Percentiles rank a stretch among this genome's conserved stretches.
Conservation (phyloP, 73 alveolate species). For the Stentor coeruleus region DNA sequence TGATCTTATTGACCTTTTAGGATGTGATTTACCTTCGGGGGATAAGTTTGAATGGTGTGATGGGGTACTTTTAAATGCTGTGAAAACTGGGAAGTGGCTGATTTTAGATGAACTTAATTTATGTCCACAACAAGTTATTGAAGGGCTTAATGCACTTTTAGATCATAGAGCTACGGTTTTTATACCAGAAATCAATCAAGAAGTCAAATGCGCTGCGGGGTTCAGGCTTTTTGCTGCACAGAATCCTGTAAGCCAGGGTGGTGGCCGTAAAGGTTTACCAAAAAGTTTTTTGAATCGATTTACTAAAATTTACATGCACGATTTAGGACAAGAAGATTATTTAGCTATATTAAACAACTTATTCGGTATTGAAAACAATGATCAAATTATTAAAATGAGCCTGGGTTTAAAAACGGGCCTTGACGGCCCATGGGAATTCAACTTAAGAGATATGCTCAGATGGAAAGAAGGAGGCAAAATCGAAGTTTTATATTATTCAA, state of each 20-base stretch:
- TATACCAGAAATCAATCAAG: slow-evolving; percentile 94
- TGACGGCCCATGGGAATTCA: slow-evolving; percentile 61
- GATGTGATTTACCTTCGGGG: slow-evolving; percentile 93
- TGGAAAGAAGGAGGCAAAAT: background rate
- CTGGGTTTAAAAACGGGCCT: background rate
- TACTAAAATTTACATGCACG: slow-evolving; percentile 87
- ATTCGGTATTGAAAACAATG: slow-evolving; percentile 35
- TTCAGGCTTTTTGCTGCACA: slow-evolving; percentile 94
- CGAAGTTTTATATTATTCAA: background rate
- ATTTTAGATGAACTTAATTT: slow-evolving; percentile 91
- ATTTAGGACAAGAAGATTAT: slow-evolving; percentile 65
- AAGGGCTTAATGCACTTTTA: slow-evolving; percentile 97
- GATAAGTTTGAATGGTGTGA: slow-evolving; percentile 69
- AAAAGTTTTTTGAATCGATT: slow-evolving; percentile 96
- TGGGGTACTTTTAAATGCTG: slow-evolving; percentile 89
- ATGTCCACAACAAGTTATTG: slow-evolving; percentile 74
- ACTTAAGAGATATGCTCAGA: slow-evolving; percentile 74
- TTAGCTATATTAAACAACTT: slow-evolving; percentile 47
- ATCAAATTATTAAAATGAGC: slow-evolving; percentile 27
- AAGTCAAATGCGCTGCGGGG: slow-evolving; percentile 77
- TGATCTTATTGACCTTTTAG: slow-evolving; percentile 96
- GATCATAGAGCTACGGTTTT: slow-evolving; percentile 94
- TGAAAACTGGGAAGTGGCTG: slow-evolving; percentile 89
- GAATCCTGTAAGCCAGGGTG: slow-evolving; percentile 93
- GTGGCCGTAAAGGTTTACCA: slow-evolving; percentile 98